A percentile compares a stretch with the other conserved stretches of the same genome.
These are phyloP conservation scores for Aspergillus bridgeri DNA, from an alignment of 495 filamentous ascomycete species.

Conservation along the genomic window DNA sequence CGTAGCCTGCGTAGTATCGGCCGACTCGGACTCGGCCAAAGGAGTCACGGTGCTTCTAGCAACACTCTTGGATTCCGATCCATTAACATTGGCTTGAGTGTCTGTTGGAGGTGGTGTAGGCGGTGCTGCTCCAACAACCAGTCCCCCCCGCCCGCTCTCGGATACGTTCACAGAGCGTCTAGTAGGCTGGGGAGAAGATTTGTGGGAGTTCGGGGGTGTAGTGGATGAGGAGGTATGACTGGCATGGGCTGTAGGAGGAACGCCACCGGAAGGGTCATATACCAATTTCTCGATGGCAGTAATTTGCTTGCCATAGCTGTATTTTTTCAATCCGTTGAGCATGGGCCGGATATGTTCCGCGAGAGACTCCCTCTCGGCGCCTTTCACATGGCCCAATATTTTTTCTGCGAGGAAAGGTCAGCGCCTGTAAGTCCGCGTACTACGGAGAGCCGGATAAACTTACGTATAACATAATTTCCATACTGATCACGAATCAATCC, in stretches of 20 bases:
- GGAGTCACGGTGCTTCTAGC: slow-evolving; percentile 35
- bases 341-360: slow-evolving; percentile 72
- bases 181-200: slow-evolving; percentile 42
- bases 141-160: slow-evolving; percentile 27
- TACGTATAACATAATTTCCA: slow-evolving; percentile 97
- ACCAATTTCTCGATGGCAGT: slow-evolving; percentile 63
- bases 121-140: slow-evolving; percentile 37
- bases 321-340: slow-evolving; percentile 67
- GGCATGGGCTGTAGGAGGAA: slow-evolving; percentile 14
- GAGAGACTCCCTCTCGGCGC: slow-evolving; percentile 61
- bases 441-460: slow-evolving; percentile 37
- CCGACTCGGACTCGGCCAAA: slow-evolving; percentile 32
- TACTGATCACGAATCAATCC: slow-evolving; percentile 85
- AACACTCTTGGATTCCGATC: slow-evolving; percentile 32
- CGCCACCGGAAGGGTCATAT: slow-evolving; percentile 30
- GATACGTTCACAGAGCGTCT: slow-evolving; percentile 35
- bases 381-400: slow-evolving; percentile 66
- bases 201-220: slow-evolving; percentile 46
- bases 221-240: slow-evolving; percentile 31
- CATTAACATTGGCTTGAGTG: slow-evolving; percentile 31
- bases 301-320: slow-evolving; percentile 77
- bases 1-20: slow-evolving; percentile 29
- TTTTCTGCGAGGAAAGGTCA: slow-evolving; percentile 57
- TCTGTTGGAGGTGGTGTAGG: slow-evolving; percentile 46
- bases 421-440: not conserved